These are phyloP conservation scores for Malassezia sympodialis DNA, from an alignment of 1,284 basidiomycete species.

Conservation along the genomic window DNA sequence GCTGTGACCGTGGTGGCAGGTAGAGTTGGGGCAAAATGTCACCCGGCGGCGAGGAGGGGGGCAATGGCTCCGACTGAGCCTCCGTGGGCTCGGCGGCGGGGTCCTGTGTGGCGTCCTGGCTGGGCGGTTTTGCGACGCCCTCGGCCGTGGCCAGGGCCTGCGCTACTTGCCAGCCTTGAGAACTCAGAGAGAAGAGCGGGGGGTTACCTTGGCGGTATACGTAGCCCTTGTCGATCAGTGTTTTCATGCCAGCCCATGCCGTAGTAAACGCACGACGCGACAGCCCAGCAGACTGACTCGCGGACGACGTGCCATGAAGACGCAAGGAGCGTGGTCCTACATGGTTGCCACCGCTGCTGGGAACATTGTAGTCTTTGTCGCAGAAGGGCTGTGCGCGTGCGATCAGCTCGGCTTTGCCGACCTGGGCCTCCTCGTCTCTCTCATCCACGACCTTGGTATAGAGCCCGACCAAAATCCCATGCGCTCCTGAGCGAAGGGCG, in stretches of 20 bases:
- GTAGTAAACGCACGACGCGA: slow-evolving; percentile 28
- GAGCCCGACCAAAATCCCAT: slow-evolving; percentile 41
- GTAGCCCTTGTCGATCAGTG: slow-evolving; percentile 41
- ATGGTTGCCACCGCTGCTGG: slow-evolving; percentile 14
- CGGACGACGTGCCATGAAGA: slow-evolving; percentile 6
- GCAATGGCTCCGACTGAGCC: not conserved
- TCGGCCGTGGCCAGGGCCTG: slow-evolving; percentile 10
- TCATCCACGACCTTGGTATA: slow-evolving; percentile 19
- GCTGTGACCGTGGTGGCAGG: slow-evolving; percentile 7
- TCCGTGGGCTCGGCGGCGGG: not conserved
- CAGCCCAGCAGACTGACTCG: not conserved
- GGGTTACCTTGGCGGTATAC: slow-evolving; percentile 42
- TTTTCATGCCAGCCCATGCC: slow-evolving; percentile 46
- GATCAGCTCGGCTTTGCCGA: slow-evolving; percentile 38
- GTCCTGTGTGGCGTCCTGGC: not conserved
- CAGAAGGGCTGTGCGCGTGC: slow-evolving; percentile 32
- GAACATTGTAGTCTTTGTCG: slow-evolving; percentile 33
- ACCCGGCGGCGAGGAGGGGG: not conserved
- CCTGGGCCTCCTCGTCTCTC: slow-evolving; percentile 16
- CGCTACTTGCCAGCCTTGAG: slow-evolving; percentile 34
- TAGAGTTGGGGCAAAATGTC: slow-evolving; percentile 1
- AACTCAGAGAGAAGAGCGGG: slow-evolving; percentile 34
- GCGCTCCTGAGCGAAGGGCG: slow-evolving; percentile 36
- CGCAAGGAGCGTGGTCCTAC: slow-evolving; percentile 17
- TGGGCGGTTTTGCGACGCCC: not conserved